phyloP scores from a whole-genome alignment of 2,329 filamentous ascomycete genomes.

The Penicillium aurantiogriseum region DNA sequence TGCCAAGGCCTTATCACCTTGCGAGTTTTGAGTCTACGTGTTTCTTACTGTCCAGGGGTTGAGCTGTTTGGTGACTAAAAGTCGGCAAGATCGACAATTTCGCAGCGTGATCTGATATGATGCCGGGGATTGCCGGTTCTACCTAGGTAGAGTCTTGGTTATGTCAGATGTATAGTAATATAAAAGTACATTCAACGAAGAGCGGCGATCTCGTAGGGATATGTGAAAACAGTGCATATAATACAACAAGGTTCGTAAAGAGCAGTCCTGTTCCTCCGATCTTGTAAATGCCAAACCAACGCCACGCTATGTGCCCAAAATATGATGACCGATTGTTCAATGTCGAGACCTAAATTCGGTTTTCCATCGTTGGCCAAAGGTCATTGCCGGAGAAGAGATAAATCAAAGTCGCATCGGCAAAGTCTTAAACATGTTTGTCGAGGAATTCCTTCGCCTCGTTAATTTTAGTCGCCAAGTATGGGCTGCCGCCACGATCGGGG shows the following conservation, averaged over 20 bases:
- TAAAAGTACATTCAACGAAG: conserved; percentile 46
- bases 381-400: background rate
- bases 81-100: conserved; percentile 10
- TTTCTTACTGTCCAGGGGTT: background rate
- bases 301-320: conserved; percentile 44
- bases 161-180: conserved; percentile 9
- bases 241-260: conserved; percentile 58
- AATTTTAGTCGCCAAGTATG: conserved; percentile 94
- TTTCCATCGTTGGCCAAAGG: conserved; percentile 2
- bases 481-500: conserved; percentile 93
- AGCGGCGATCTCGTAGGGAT: conserved; percentile 62
- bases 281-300: conserved; percentile 35
- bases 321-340: conserved; percentile 17
- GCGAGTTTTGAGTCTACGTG: background rate
- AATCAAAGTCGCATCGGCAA: background rate
- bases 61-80: background rate
- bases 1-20: background rate
- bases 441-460: conserved; percentile 97
- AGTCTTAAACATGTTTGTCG: conserved; percentile 62
- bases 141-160: background rate
- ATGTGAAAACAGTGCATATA: conserved; percentile 56
- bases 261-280: conserved; percentile 19
- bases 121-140: background rate
- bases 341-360: conserved; percentile 20
- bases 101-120: background rate